Evolutionary conservation across 495 filamentous ascomycete genomes (phyloP), one percentile per base, ranked within the genome.

Genomic region (Podospora tetraspora): DNA sequence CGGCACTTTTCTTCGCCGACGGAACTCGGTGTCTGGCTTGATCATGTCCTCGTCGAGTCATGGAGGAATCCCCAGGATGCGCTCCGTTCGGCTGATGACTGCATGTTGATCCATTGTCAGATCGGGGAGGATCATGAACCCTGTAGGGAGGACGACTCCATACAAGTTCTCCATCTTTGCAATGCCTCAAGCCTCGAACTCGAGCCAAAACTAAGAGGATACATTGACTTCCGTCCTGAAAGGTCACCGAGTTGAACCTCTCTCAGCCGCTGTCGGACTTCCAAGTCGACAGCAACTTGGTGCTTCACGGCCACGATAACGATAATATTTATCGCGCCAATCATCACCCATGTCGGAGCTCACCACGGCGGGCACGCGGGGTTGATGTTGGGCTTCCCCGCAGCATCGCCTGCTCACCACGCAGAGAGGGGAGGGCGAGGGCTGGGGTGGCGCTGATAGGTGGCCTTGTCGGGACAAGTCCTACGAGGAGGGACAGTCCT

Each of bases 371-470:
- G 34, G 4, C 30, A 4, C 8, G 37, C 43, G 43, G 43, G 43
- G 43, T 52, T 16, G 0, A 52, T n/a, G 43, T 52, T 52, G 43
- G 43, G 43, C 43, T 52, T 52, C 43, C 43, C 43, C 43, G 43
- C 43, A 52, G 16, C 43, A 52, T 52, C 19, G 43, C 43, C 43
- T 52, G 43, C 43, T 52, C 43, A 52, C 43, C 43, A n/a, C 19
- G 43, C 43, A n/a, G 43, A 52, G 25, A 25, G 25, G 25, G 7
- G 37, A 52, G 43, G 43, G 19, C 43, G 16, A 43, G 32, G 32
- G 5, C 13, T 16, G 37, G 37, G 59, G 25, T 58, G n/a, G 57
- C 52, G 61, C 70, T 68, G 70, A 71, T 71, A 71, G 70, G 70
- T 67, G 63, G 66, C 70, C 70, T 16, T 8, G 12, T 21, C 6